phyloP scores from a whole-genome alignment of 345 rosid species.

The Litchi chinensis region DNA sequence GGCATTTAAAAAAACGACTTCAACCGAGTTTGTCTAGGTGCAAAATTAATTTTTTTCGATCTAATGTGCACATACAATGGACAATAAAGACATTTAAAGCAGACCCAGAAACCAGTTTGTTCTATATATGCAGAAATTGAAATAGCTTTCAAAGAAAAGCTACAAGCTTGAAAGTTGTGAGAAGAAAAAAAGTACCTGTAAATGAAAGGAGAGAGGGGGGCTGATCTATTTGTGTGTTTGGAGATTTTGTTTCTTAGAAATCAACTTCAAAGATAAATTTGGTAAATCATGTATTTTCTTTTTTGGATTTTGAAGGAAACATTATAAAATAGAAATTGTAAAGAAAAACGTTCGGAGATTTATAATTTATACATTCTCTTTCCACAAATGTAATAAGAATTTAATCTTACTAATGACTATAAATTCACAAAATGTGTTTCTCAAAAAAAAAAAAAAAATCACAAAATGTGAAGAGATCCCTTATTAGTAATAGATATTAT shows the following conservation, averaged over 20 bases:
- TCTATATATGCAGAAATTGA: neutral
- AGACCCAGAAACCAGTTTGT: slow-evolving; percentile 14
- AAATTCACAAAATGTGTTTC: too few relatives aligned
- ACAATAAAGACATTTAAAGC: neutral
- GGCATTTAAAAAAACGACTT: neutral
- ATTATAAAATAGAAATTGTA: neutral
- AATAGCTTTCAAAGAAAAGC: neutral
- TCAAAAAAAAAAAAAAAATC: too few relatives aligned
- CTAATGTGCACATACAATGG: neutral
- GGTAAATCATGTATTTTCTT: neutral
- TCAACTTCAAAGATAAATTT: neutral
- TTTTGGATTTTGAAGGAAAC: neutral
- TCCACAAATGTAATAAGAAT: too few relatives aligned
- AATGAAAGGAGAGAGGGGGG: neutral
- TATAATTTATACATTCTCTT: too few relatives aligned
- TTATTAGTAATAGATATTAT: too few relatives aligned
- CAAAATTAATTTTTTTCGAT: rapidly evolving
- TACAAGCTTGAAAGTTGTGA: neutral
- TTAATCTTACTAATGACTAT: too few relatives aligned
- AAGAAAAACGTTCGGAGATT: too few relatives aligned
- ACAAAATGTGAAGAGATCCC: too few relatives aligned
- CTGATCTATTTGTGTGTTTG: neutral
- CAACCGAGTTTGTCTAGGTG: neutral
- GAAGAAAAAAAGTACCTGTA: neutral
- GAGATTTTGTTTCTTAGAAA: neutral